Evolutionary conservation across 257 asterid species (phyloP), one percentile per base, ranked within the genome.

Genomic region (Nicotiana sylvestris): DNA sequence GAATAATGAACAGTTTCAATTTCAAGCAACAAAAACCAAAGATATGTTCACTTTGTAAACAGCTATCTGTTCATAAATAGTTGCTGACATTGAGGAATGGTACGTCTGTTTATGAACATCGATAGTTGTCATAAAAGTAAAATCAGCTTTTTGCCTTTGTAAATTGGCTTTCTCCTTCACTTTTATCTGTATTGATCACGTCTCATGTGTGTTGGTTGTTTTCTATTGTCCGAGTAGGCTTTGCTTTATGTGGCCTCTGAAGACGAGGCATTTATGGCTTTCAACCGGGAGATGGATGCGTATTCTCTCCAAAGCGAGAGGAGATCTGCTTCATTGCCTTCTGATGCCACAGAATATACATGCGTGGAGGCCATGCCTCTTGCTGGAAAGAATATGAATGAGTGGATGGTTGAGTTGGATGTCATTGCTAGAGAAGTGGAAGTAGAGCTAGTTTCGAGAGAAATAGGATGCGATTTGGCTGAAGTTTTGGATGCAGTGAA

Each of bases 401-500:
- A 87, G 83, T 95, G 99, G 99, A 62, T 95, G 88, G 82, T 77
- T 10, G 99, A 95, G 90, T 84, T 95, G 79, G 97, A 92, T 82
- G 85, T 80, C 83, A 91, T 95, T 82, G 97, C 97, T 0, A 91
- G 88, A 85, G 99, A 95, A 90, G 98, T 94, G 57, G 96, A 94
- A 87, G 98, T 95, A 1, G 99, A 92, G 89, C 87, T 95, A 30
- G 95, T 92, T 60, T 83, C 92, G 55, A 90, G 97, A 85, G 98
- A 95, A 32, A 92, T 95, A 58, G 99, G 97, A 81, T 94, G 97
- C 60, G 85, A 94, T 84, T 81, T 93, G 85, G 91, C 85, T 12
- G 95, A 94, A 89, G 97, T 96, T 86, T 67, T 96, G 82, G 98
- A 92, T 66, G 97, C 98, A 1, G 98, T 96, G 51, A 96, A 96